Percentiles rank a stretch among this genome's conserved stretches.
These are phyloP conservation scores for Beauveria asiatica DNA, from an alignment of 2,329 filamentous ascomycete genomes.

Conservation along the genomic window DNA sequence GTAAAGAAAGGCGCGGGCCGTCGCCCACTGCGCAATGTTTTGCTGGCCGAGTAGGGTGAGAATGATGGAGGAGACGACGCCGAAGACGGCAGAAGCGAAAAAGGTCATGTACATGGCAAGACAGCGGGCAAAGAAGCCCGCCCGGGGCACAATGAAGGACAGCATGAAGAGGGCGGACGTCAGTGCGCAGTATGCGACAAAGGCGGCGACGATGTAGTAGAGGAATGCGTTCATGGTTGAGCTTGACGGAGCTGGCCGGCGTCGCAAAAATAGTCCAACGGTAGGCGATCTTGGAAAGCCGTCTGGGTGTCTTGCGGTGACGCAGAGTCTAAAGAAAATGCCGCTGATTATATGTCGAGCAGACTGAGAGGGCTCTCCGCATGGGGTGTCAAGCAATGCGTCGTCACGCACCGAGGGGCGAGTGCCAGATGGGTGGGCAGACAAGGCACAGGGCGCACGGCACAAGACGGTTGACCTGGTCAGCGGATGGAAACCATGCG, in stretches of 20 bases:
- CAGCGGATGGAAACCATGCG: not conserved
- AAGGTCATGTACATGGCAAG: conserved; percentile 58
- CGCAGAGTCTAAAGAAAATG: too few relatives aligned
- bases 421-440: not conserved
- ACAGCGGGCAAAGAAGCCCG: conserved; percentile 60
- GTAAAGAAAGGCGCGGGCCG: conserved; percentile 70
- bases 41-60: conserved; percentile 65
- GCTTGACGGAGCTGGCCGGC: not conserved
- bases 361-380: not conserved
- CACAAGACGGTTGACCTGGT: not conserved
- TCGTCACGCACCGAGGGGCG: not conserved
- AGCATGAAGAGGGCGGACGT: conserved; percentile 52
- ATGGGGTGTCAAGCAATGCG: not conserved
- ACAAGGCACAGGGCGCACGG: not conserved
- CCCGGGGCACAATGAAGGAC: conserved; percentile 48
- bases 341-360: not conserved
- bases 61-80: conserved; percentile 62
- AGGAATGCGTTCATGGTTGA: conserved; percentile 28
- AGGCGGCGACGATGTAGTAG: conserved; percentile 36
- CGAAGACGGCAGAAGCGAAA: conserved; percentile 57
- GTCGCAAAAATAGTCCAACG: not conserved
- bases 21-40: conserved; percentile 77
- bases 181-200: conserved; percentile 42
- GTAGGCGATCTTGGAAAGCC: not conserved
- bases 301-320: not conserved